Evolutionary conservation across 768 basidiomycete genomes (phyloP).

Genomic region (Auriscalpium vulgare): DNA sequence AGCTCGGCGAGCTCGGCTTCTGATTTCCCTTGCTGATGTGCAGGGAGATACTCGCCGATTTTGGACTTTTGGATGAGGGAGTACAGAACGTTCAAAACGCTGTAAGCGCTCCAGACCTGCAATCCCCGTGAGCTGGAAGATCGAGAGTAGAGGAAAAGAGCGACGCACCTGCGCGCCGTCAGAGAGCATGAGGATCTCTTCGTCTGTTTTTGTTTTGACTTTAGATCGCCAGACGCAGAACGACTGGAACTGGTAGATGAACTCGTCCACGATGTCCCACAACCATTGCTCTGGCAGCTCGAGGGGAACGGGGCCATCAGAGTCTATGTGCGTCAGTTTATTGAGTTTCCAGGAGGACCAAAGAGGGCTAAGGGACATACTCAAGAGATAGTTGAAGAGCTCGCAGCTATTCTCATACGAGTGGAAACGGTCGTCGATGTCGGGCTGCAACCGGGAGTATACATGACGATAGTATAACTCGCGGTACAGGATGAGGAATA

Average conservation of each 20-base stretch:
- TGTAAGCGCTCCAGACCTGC: conserved; percentile 96
- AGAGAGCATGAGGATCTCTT: conserved; percentile 76
- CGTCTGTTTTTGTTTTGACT: conserved; percentile 77
- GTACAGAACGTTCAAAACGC: conserved; percentile 95
- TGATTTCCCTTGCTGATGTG: conserved; percentile 71
- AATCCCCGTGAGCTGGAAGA: neutral
- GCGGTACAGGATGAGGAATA: conserved; percentile 94
- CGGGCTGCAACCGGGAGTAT: conserved; percentile 89
- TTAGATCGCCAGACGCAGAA: conserved; percentile 91
- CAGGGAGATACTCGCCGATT: conserved; percentile 87
- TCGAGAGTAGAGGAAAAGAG: neutral
- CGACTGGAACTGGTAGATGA: conserved; percentile 97
- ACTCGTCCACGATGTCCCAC: conserved; percentile 96
- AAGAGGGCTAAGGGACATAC: conserved; percentile 36
- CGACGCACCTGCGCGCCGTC: conserved; percentile 54
- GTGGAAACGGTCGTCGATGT: conserved; percentile 96
- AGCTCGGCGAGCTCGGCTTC: conserved; percentile 83
- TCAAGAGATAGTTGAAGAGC: conserved; percentile 94
- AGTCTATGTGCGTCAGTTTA: conserved; percentile 45
- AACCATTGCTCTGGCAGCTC: conserved; percentile 96
- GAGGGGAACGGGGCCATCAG: conserved; percentile 87
- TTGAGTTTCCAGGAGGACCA: neutral
- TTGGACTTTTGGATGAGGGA: conserved; percentile 96
- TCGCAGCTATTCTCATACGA: conserved; percentile 98
- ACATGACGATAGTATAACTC: conserved; percentile 95